phyloP scores from a whole-genome alignment of 176 grass and related monocot species.

The Carex pumila region DNA sequence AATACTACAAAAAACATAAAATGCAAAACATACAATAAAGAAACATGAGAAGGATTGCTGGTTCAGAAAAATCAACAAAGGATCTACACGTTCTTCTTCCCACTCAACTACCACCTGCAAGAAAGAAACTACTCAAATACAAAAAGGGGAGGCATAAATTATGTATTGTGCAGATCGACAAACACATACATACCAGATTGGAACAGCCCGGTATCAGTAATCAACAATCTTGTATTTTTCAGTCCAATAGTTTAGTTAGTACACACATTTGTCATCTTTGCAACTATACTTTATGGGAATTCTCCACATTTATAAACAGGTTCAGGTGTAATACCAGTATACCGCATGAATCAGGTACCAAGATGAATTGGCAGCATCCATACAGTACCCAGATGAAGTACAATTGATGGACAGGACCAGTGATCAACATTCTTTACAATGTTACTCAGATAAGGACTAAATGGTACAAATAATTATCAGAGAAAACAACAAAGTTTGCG shows the following conservation, averaged over 20 bases:
- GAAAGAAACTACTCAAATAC: neutral
- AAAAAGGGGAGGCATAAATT: neutral
- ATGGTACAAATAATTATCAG: neutral
- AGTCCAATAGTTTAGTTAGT: neutral
- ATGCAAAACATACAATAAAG: neutral
- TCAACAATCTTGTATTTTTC: neutral
- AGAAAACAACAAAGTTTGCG: neutral
- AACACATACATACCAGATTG: neutral
- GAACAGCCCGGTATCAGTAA: neutral
- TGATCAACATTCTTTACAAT: neutral
- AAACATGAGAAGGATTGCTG: neutral
- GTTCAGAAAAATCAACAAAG: neutral
- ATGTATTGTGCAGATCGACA: neutral
- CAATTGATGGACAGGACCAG: neutral
- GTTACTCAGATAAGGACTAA: neutral
- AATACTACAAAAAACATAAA: neutral
- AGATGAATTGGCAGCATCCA: neutral
- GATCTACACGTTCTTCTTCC: neutral
- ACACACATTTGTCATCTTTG: neutral
- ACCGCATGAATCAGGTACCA: neutral
- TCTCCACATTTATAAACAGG: neutral
- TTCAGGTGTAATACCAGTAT: neutral
- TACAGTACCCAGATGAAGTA: neutral
- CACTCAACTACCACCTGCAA: neutral
- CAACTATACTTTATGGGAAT: neutral